Conservation (phyloP, 495 filamentous ascomycete species). For the Aspergillus funiculosus region DNA sequence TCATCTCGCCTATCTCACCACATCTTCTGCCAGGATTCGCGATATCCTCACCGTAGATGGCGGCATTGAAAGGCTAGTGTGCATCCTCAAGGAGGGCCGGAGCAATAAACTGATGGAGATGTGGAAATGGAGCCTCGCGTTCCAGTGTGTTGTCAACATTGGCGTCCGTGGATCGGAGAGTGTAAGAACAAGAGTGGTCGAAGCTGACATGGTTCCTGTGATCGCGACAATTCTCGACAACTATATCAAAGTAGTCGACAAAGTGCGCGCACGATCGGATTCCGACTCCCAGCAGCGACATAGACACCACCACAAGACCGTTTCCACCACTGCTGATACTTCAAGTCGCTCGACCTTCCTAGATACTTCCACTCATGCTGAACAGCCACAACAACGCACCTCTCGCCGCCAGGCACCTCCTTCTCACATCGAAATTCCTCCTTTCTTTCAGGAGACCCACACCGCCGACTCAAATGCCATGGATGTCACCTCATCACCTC, state of each 20-base stretch:
- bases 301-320: slow-evolving; percentile 38
- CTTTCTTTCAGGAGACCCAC: slow-evolving; percentile 45
- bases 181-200: slow-evolving; percentile 89
- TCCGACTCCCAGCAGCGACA: slow-evolving; percentile 55
- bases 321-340: slow-evolving; percentile 20
- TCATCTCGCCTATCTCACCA: slow-evolving; percentile 95
- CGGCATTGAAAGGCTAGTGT: slow-evolving; percentile 90
- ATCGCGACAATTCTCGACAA: slow-evolving; percentile 99
- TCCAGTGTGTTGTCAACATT: slow-evolving; percentile 98
- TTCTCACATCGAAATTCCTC: slow-evolving; percentile 68
- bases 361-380: slow-evolving; percentile 38
- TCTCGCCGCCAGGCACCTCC: slow-evolving; percentile 65
- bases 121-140: slow-evolving; percentile 99
- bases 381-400: slow-evolving; percentile 43
- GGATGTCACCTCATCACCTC: slow-evolving; percentile 61
- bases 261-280: slow-evolving; percentile 78
- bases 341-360: slow-evolving; percentile 29
- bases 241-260: slow-evolving; percentile 93
- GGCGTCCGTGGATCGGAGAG: slow-evolving; percentile 91
- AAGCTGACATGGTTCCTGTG: slow-evolving; percentile 98
- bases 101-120: slow-evolving; percentile 98
- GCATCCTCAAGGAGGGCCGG: slow-evolving; percentile 93
- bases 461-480: slow-evolving; percentile 46
- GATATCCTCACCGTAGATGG: slow-evolving; percentile 98
- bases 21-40: slow-evolving; percentile 94